Evolutionary conservation across 129 eudicot genomes (phyloP), one percentile per base, ranked within the genome.

Genomic region (Sambucus nigra): DNA sequence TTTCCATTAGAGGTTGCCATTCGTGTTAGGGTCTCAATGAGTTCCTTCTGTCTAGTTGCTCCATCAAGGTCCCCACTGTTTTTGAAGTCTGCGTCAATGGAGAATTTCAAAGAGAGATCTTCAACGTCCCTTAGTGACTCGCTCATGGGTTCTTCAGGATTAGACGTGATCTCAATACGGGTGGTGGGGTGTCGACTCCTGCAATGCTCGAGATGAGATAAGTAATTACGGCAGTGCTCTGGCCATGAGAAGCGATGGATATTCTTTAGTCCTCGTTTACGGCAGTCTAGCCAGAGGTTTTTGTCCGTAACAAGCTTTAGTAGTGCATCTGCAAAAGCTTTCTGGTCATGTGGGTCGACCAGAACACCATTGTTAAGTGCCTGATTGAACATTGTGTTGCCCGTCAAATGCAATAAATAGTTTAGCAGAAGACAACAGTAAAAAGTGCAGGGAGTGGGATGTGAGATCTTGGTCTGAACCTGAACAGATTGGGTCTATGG

Each of bases 161-260:
- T 63, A 13, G 86, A 74, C 27, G 74, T 70, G 58, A 72, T 61
- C 32, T 76, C 71, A 48, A 71, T 76, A 49, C 65, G 78, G 56
- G 76, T 77, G 35, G 73, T 80, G 12, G 95, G 95, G 63, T 81
- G 83, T 29, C 80, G 80, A 38, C 66, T 75, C 65, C 81, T 75
- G 68, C 91, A 80, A 51, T 73, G 80, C 48, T 72, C 86, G 58
- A 86, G 62, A 51, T 72, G 69, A 25, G 95, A 77, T 47, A 86
- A 79, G 73, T 86, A 86, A 59, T 61, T 74, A 1, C 60, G 70
- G 62, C 91, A 86, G 72, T 86, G 95, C 51, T 81, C 91, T 2
- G 91, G 95, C 91, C 95, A 86, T 69, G 95, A 81, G 69, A 81
- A 86, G 20, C 71, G 73, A 65, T 85, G 95, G 64, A 81, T 81